Evolutionary conservation across 257 asterid species (phyloP), one percentile per base, ranked within the genome.

Genomic region (Cordia subcordata): DNA sequence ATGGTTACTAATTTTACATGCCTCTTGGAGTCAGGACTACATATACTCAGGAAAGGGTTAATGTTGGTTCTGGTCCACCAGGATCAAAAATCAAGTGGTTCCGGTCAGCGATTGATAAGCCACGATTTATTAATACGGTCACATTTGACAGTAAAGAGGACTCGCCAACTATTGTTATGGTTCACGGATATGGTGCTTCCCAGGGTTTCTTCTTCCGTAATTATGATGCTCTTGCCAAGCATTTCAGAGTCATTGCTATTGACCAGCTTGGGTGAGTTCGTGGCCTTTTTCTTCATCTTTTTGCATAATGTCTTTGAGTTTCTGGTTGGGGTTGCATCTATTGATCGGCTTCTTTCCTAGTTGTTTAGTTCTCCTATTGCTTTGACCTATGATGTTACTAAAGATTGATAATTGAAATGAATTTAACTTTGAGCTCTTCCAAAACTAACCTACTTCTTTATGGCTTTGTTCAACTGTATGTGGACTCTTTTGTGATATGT

Each of bases 181-280:
- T 92, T 53, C 99, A 92, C 40, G 99, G 99, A 49, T 92, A 88
- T 61, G 99, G 75, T 61, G 99, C 99, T 68, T 92, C 99, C 15
- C 99, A 92, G 53, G 99, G 99, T 23, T 92, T 92, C 90, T 92
- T 88, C 70, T 92, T 88, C 79, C 94, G 96, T 45, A 92, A 92
- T 60, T 92, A 88, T 45, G 95, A 79, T 68, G 90, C 88, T 62
- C 96, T 92, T 51, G 87, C 99, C 0, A 71, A 65, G 27, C 91
- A 74, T 74, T 88, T 92, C 72, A 84, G 62, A 75, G 90, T 92
- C 67, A 76, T 88, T 62, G 99, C 99, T 20, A 78, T 92, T 49
- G 99, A 92, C 86, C 99, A 88, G 69, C 91, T 92, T 71, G 99
- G 99, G 99, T 88, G 55, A 74, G 75, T 72, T 50, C 55, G 10